Percentiles rank a stretch among this genome's conserved stretches.
Evolutionary conservation across 1,284 basidiomycete genomes (phyloP).

Genomic region (Malassezia obtusa): DNA sequence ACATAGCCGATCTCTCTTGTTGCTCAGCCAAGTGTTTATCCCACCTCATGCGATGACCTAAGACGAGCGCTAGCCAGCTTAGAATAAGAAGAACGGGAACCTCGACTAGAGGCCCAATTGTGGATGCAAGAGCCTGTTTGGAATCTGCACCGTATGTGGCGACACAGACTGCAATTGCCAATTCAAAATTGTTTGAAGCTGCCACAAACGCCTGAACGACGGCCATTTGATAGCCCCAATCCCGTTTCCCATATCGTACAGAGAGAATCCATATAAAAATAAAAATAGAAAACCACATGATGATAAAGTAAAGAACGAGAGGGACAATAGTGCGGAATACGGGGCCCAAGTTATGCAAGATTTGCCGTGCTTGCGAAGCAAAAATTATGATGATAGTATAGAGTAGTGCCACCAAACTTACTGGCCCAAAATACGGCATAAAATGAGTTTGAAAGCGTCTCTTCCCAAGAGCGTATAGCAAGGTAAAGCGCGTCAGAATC

Average conservation of each 20-base stretch:
- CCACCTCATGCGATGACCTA: slow-evolving; percentile 47
- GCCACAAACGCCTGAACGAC: slow-evolving; percentile 52
- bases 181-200: slow-evolving; percentile 52
- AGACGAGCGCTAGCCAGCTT: slow-evolving; percentile 61
- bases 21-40: neutral
- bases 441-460: slow-evolving; percentile 56
- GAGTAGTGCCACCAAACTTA: slow-evolving; percentile 56
- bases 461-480: slow-evolving; percentile 53
- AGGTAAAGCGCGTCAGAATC: slow-evolving; percentile 58
- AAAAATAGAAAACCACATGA: slow-evolving; percentile 67
- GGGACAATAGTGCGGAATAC: slow-evolving; percentile 57
- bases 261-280: slow-evolving; percentile 50
- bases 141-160: slow-evolving; percentile 55
- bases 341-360: slow-evolving; percentile 32
- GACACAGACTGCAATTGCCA: slow-evolving; percentile 73
- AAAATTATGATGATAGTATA: slow-evolving; percentile 68
- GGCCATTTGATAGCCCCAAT: slow-evolving; percentile 47
- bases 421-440: slow-evolving; percentile 60
- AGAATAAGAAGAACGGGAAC: slow-evolving; percentile 63
- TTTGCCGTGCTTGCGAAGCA: slow-evolving; percentile 55
- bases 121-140: slow-evolving; percentile 27
- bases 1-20: neutral
- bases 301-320: slow-evolving; percentile 60
- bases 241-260: slow-evolving; percentile 24
- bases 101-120: slow-evolving; percentile 41